Percentiles rank a stretch among this genome's conserved stretches.
These are phyloP conservation scores for Trichophyton benhamiae DNA, from an alignment of 2,329 filamentous ascomycete species.

Conservation along the genomic window DNA sequence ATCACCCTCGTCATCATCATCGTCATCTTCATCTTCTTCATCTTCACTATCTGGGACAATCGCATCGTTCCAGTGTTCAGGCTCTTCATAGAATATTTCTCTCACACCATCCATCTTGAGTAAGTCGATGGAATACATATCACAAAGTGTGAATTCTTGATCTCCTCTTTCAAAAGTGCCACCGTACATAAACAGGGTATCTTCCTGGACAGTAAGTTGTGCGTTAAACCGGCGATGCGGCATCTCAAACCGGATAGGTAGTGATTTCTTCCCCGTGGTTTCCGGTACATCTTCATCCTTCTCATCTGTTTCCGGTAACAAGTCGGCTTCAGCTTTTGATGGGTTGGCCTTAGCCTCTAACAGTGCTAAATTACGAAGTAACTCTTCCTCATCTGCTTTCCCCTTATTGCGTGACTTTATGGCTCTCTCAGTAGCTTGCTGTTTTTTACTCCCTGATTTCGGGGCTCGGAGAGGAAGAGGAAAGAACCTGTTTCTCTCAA, in stretches of 20 bases:
- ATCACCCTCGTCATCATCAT: conserved; percentile 30
- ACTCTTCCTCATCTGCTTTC: conserved; percentile 82
- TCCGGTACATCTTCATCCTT: conserved; percentile 44
- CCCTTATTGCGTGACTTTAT: conserved; percentile 52
- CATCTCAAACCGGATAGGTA: conserved; percentile 63
- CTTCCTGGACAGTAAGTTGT: conserved; percentile 78
- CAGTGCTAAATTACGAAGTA: conserved; percentile 73
- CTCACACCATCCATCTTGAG: conserved; percentile 89
- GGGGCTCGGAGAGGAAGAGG: conserved; percentile 65
- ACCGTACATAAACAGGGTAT: conserved; percentile 85
- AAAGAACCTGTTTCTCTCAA: conserved; percentile 92
- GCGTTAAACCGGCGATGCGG: conserved; percentile 87
- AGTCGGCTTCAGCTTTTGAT: conserved; percentile 31
- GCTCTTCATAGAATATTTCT: conserved; percentile 74
- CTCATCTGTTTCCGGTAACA: conserved; percentile 28
- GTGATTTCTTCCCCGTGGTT: conserved; percentile 43
- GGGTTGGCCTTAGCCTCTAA: conserved; percentile 61
- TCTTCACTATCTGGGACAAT: conserved; percentile 48
- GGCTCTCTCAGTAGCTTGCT: conserved; percentile 22
- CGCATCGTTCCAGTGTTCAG: conserved; percentile 68
- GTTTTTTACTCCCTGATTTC: conserved; percentile 52
- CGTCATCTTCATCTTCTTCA: conserved; percentile 32
- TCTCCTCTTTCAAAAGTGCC: conserved; percentile 94
- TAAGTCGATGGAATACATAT: conserved; percentile 86
- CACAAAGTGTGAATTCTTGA: conserved; percentile 88